These are phyloP conservation scores for Fusarium pseudoanthophilum DNA, from an alignment of 2,329 filamentous ascomycete species.

Conservation along the genomic window DNA sequence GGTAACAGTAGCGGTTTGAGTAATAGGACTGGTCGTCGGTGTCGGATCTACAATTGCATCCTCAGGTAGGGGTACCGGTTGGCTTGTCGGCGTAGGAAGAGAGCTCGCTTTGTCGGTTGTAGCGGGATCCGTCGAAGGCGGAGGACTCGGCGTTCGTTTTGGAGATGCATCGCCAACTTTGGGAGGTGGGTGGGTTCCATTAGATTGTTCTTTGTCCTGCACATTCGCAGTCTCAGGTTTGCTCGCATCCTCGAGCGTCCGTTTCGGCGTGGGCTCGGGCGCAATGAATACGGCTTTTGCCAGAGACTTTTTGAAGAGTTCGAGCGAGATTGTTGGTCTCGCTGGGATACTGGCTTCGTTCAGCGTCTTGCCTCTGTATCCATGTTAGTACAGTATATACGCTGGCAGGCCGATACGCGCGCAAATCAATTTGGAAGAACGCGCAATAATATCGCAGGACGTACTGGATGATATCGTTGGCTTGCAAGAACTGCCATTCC, in stretches of 20 bases:
- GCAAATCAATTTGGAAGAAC: slow-evolving; percentile 23
- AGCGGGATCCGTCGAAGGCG: slow-evolving; percentile 19
- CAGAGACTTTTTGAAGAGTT: slow-evolving; percentile 54
- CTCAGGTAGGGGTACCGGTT: neutral
- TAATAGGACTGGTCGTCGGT: slow-evolving; percentile 5
- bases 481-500: slow-evolving; percentile 67
- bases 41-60: slow-evolving; percentile 28
- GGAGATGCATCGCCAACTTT: slow-evolving; percentile 21
- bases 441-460: slow-evolving; percentile 47
- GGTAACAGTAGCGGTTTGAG: slow-evolving; percentile 8
- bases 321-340: slow-evolving; percentile 58
- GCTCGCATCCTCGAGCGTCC: slow-evolving; percentile 15
- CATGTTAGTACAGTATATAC: slow-evolving; percentile 38
- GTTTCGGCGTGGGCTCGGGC: slow-evolving; percentile 20
- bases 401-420: slow-evolving; percentile 31
- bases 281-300: slow-evolving; percentile 44
- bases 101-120: neutral
- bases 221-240: slow-evolving; percentile 10
- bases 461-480: slow-evolving; percentile 69
- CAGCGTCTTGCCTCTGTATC: slow-evolving; percentile 54
- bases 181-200: slow-evolving; percentile 14
- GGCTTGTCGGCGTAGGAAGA: neutral
- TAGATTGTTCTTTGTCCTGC: slow-evolving; percentile 23
- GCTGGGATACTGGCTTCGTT: slow-evolving; percentile 65
- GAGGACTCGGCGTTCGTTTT: slow-evolving; percentile 23